Base-by-base conservation (phyloP, 495 filamentous ascomycete genomes). In the Sabuloglossum arenarium region DNA sequence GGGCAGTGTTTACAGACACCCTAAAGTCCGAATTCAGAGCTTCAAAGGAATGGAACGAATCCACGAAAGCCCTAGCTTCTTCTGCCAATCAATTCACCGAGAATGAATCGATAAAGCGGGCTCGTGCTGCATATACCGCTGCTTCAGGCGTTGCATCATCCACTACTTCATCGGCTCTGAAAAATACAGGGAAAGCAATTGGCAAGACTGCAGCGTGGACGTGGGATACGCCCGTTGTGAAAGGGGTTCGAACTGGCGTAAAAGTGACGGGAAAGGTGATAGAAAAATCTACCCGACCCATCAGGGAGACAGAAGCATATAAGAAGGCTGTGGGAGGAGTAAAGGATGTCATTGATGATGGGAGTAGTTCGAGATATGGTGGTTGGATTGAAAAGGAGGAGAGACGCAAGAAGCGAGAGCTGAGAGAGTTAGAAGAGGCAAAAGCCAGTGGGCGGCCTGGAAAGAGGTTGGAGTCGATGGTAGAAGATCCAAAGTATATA, bases 41-140 rank as follows among this genome's bases (percentile, higher is more conserved):
- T 28, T 97, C 91, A 19, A 94, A 97, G 66, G 91, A 98, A 68
- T 98, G 93, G 91, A 91, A 97, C 63, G 91, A 98, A 62, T 94
- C 86, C 45, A 98, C 89, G 19, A 96, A 97, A 67, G 86, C 88
- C 54, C 76, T 98, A 11, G 86, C 87, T 12, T 83, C 84, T 37
- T 85, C 82, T 0, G 88, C 87, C 25, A 82, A 94, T 61, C 77
- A 95, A 59, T 88, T 98, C 64, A 83, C 79, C n/a, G 91, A 97
- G 67, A 96, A 84, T 63, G 88, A 94, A 65, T 84, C 80, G n/a
- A 81, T 98, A 37, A 81, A 84, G 59, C 79, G 82, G 59, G 91
- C 91, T 28, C 80, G 85, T 54, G 78, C 85, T 59, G 90, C 87
- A 21, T 95, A 94, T 65, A 79, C 81, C 56, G 81, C 81, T 56